These are phyloP conservation scores for Microthyrium microscopicum DNA, from an alignment of 2,329 filamentous ascomycete species.

Conservation along the genomic window DNA sequence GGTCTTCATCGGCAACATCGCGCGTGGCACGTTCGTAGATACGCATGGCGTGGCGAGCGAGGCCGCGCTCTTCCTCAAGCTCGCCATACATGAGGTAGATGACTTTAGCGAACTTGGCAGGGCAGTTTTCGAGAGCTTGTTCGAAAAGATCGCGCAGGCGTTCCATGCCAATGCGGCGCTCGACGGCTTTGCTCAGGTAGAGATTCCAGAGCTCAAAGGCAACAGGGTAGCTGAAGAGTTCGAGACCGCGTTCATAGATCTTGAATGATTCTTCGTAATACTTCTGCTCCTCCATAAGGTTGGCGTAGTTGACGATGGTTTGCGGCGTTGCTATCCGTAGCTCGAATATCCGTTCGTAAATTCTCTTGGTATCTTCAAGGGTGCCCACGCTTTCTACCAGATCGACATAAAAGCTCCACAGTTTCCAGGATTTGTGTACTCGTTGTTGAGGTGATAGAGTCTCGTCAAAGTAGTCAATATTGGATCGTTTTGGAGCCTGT, in stretches of 20 bases:
- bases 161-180: conserved; percentile 91
- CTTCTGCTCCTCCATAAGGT: conserved; percentile 79
- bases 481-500: conserved; percentile 92
- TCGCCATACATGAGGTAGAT: conserved; percentile 98
- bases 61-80: conserved; percentile 83
- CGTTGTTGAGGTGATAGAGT: conserved; percentile 84
- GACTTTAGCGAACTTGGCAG: conserved; percentile 87
- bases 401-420: conserved; percentile 99
- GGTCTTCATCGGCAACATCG: conserved; percentile 85
- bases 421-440: conserved; percentile 97
- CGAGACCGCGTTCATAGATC: conserved; percentile 83
- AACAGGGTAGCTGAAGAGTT: conserved; percentile 96
- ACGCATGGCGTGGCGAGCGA: conserved; percentile 92
- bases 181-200: conserved; percentile 92
- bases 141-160: conserved; percentile 89
- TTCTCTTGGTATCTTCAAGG: conserved; percentile 77
- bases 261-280: conserved; percentile 98
- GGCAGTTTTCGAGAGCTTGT: conserved; percentile 87
- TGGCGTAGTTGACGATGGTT: conserved; percentile 96
- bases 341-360: conserved; percentile 97
- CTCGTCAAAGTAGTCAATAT: conserved; percentile 98
- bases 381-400: conserved; percentile 87
- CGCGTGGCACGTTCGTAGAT: conserved; percentile 96
- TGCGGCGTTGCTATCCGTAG: conserved; percentile 94
- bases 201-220: conserved; percentile 98